A percentile compares a stretch with the other conserved stretches of the same genome.
phyloP scores from a whole-genome alignment of 225 moss, liverwort and hornwort genomes.

The Climacium dendroides region DNA sequence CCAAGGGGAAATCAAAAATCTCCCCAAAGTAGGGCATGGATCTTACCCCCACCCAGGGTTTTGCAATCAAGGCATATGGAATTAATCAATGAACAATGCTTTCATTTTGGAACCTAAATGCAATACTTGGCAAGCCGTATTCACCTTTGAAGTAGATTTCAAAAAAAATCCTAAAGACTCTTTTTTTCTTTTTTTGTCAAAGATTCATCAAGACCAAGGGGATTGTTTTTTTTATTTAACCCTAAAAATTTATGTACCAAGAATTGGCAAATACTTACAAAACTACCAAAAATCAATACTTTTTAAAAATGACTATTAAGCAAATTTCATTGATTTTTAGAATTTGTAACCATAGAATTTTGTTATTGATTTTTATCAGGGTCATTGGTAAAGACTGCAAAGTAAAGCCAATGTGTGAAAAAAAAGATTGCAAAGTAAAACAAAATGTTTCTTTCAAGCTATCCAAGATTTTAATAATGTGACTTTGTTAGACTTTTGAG shows the following conservation, averaged over 20 bases:
- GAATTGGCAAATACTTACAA: too few species aligned
- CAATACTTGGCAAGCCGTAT: rapidly evolving
- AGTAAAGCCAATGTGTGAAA: rapidly evolving
- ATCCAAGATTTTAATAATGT: not conserved
- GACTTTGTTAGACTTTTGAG: rapidly evolving
- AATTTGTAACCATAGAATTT: too few species aligned
- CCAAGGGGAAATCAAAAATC: not conserved
- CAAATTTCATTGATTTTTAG: too few species aligned
- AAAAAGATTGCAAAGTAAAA: too few species aligned
- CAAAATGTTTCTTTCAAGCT: too few species aligned
- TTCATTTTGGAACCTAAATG: not conserved
- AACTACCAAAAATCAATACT: too few species aligned
- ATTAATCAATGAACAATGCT: not conserved
- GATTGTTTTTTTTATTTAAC: rapidly evolving
- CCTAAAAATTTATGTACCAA: not conserved
- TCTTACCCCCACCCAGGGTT: not conserved
- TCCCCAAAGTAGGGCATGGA: rapidly evolving
- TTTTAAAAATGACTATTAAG: too few species aligned
- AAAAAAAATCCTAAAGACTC: not conserved
- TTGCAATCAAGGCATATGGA: not conserved
- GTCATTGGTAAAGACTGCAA: too few species aligned
- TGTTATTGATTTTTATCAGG: too few species aligned
- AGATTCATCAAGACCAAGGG: not conserved
- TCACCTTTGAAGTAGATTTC: not conserved
- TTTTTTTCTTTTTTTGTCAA: not conserved